Evolutionary conservation across 2,329 filamentous ascomycete species (phyloP).

Genomic region (Penicillium sclerotiorum): DNA sequence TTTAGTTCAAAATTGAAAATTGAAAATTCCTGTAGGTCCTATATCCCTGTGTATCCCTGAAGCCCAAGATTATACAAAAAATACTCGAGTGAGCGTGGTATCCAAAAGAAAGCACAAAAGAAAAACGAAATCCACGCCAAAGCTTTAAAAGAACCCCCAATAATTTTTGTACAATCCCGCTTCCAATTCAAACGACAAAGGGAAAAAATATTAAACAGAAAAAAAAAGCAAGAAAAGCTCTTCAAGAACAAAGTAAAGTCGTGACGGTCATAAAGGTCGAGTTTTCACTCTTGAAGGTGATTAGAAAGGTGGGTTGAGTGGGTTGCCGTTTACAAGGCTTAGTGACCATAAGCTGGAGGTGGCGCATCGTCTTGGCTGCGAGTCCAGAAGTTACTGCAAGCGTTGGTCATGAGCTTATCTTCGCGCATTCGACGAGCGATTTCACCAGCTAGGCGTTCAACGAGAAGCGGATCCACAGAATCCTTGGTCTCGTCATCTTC

Average conservation of each 20-base stretch:
- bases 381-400: constrained; percentile 42
- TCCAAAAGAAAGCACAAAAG: constrained; percentile 26
- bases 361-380: constrained; percentile 42
- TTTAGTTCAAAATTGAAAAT: neutral
- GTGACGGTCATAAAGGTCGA: constrained; percentile 25
- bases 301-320: constrained; percentile 7
- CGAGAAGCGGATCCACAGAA: constrained; percentile 51
- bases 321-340: constrained; percentile 11
- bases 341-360: constrained; percentile 51
- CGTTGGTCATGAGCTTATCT: constrained; percentile 62
- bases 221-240: constrained; percentile 15
- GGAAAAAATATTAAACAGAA: constrained; percentile 3
- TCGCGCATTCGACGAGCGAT: constrained; percentile 84
- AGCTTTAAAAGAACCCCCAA: constrained; percentile 25
- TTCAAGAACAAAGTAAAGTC: constrained; percentile 18
- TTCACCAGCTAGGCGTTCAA: constrained; percentile 80
- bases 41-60: constrained; percentile 25
- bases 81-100: constrained; percentile 33
- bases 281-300: constrained; percentile 11
- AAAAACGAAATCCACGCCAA: constrained; percentile 27
- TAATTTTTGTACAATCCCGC: constrained; percentile 33
- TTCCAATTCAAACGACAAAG: constrained; percentile 20
- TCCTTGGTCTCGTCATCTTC: constrained; percentile 31
- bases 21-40: constrained; percentile 13
- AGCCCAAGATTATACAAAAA: constrained; percentile 19